A percentile compares a stretch with the other conserved stretches of the same genome.
Evolutionary conservation across 2,329 filamentous ascomycete species (phyloP).

Genomic region (Sarocladiaceae sp.): DNA sequence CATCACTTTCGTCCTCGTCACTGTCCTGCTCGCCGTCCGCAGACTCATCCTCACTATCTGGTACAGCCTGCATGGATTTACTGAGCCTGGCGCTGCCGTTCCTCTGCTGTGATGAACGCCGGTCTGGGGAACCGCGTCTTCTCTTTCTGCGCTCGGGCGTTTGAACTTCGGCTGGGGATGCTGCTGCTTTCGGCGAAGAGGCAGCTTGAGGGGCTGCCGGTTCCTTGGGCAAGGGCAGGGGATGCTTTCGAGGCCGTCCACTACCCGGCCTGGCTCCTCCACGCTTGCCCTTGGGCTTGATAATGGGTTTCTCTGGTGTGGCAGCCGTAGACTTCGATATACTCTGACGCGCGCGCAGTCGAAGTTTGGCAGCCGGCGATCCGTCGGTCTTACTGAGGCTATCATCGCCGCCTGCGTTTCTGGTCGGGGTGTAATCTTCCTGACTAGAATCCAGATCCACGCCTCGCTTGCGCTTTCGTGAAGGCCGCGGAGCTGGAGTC

Average conservation of each 20-base stretch:
- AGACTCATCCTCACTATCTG: conserved; percentile 2
- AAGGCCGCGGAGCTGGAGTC: not conserved
- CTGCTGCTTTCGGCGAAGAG: not conserved
- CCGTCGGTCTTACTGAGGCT: not conserved
- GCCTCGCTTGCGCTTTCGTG: conserved; percentile 1
- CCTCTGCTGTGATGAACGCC: too few species aligned
- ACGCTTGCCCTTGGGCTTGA: conserved; percentile 27
- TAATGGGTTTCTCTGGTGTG: conserved; percentile 14
- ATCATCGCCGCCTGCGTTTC: too few species aligned
- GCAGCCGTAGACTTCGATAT: conserved; percentile 4
- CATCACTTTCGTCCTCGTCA: not conserved
- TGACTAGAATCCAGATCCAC: not conserved
- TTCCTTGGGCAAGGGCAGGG: conserved; percentile 19
- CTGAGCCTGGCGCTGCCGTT: not conserved
- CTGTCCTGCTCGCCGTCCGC: conserved; percentile 7
- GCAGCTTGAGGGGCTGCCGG: not conserved
- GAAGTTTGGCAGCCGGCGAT: conserved; percentile 14
- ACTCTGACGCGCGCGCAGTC: conserved; percentile 12
- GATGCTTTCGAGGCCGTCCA: conserved; percentile 33
- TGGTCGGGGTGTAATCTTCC: not conserved
- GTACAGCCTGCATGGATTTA: not conserved
- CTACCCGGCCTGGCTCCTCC: conserved; percentile 32
- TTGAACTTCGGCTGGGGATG: not conserved
- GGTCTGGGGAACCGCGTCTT: too few species aligned
- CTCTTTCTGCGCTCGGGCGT: too few species aligned